A percentile compares a stretch with the other conserved stretches of the same genome.
Evolutionary conservation across 2,329 filamentous ascomycete species (phyloP).

Genomic region (Alternaria arborescens): DNA sequence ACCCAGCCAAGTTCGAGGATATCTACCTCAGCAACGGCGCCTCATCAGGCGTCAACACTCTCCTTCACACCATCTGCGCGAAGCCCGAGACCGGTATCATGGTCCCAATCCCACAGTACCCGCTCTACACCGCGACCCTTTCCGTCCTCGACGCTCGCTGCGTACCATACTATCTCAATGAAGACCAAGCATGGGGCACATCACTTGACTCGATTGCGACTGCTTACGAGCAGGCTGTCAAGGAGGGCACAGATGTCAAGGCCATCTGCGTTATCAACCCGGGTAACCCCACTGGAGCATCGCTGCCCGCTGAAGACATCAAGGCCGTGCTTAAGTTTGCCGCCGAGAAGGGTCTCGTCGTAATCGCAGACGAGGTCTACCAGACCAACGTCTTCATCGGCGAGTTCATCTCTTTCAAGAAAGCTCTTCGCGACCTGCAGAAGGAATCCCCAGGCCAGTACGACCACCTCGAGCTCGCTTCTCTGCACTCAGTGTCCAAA

Average conservation of each 20-base stretch:
- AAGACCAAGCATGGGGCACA: conserved; percentile 86
- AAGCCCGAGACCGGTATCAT: conserved; percentile 81
- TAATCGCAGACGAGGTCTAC: conserved; percentile 98
- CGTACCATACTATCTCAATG: conserved; percentile 94
- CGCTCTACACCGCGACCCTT: conserved; percentile 93
- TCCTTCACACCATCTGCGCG: conserved; percentile 88
- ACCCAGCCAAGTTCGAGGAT: conserved; percentile 78
- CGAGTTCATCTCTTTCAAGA: conserved; percentile 96
- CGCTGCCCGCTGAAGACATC: conserved; percentile 79
- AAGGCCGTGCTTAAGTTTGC: conserved; percentile 87
- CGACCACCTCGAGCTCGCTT: conserved; percentile 86
- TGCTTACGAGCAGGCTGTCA: conserved; percentile 76
- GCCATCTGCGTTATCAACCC: conserved; percentile 98
- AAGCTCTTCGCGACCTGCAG: conserved; percentile 82
- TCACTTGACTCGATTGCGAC: conserved; percentile 79
- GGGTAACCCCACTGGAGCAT: conserved; percentile 94
- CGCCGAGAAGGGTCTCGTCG: conserved; percentile 81
- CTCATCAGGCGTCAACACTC: conserved; percentile 92
- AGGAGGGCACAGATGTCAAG: conserved; percentile 83
- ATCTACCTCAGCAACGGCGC: conserved; percentile 94
- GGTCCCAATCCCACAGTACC: conserved; percentile 96
- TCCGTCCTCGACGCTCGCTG: conserved; percentile 83
- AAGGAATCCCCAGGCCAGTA: conserved; percentile 73
- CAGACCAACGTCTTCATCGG: conserved; percentile 98
- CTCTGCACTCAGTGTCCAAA: conserved; percentile 93